These are phyloP conservation scores for Fusarium poae DNA, from an alignment of 2,329 filamentous ascomycete genomes.

Conservation along the genomic window DNA sequence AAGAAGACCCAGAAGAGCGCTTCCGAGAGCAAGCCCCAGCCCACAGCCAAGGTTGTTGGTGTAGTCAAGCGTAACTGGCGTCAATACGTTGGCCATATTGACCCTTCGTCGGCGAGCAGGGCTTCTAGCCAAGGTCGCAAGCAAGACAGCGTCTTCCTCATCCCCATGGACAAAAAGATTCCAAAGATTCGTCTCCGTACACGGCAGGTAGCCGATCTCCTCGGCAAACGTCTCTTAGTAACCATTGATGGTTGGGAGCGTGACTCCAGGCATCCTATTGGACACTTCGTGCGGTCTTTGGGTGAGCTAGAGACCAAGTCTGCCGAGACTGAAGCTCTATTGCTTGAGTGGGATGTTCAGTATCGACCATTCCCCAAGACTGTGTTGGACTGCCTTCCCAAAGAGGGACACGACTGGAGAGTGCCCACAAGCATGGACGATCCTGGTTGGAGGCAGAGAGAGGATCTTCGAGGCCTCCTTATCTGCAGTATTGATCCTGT, in stretches of 20 bases:
- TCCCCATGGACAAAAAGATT: slow-evolving; percentile 98
- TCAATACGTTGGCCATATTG: slow-evolving; percentile 96
- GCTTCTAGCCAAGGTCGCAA: slow-evolving; percentile 81
- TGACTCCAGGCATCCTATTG: slow-evolving; percentile 90
- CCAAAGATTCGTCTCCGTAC: slow-evolving; percentile 96
- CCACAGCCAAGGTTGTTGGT: slow-evolving; percentile 92
- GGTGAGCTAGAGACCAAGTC: slow-evolving; percentile 96
- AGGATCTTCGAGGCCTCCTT: slow-evolving; percentile 85
- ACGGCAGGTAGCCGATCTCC: slow-evolving; percentile 86
- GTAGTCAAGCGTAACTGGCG: slow-evolving; percentile 97
- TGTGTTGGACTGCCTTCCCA: slow-evolving; percentile 91
- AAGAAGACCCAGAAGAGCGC: slow-evolving; percentile 84
- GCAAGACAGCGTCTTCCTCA: slow-evolving; percentile 92
- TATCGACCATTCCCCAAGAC: slow-evolving; percentile 97
- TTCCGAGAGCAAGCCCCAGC: slow-evolving; percentile 83
- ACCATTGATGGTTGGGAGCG: slow-evolving; percentile 96
- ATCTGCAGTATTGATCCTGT: slow-evolving; percentile 98
- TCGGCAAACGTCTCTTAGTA: slow-evolving; percentile 92
- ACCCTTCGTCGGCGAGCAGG: slow-evolving; percentile 83
- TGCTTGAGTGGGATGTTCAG: slow-evolving; percentile 97
- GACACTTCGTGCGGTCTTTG: slow-evolving; percentile 92
- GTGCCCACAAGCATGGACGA: slow-evolving; percentile 85
- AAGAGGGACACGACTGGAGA: slow-evolving; percentile 93
- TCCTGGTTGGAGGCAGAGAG: slow-evolving; percentile 86
- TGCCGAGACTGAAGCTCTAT: slow-evolving; percentile 94